A percentile compares a stretch with the other conserved stretches of the same genome.
Evolutionary conservation across 192 early-diverging fungal species (phyloP).

Genomic region (Martensiomyces pterosporus): DNA sequence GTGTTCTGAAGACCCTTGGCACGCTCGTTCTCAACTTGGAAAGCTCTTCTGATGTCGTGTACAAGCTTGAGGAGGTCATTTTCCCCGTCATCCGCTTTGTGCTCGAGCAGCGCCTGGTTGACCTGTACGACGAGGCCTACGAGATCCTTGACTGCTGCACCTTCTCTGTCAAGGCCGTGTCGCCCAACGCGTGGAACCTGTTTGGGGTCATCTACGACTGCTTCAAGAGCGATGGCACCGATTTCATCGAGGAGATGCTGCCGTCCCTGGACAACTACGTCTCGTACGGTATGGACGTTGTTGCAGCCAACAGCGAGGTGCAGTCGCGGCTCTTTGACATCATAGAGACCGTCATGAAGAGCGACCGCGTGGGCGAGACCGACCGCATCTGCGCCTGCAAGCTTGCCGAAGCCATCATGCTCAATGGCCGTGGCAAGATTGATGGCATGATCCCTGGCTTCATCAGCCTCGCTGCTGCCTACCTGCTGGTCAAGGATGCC

Average conservation of each 20-base stretch:
- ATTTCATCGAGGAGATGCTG: conserved; percentile 88
- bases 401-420: conserved; percentile 78
- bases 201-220: conserved; percentile 72
- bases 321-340: conserved; percentile 80
- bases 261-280: conserved; percentile 91
- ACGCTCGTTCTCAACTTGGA: conserved; percentile 86
- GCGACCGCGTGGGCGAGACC: conserved; percentile 66
- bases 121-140: conserved; percentile 83
- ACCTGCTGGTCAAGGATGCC: conserved; percentile 56
- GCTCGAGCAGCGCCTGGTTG: conserved; percentile 63
- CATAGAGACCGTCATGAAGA: conserved; percentile 77
- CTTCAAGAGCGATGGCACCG: conserved; percentile 77
- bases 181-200: conserved; percentile 78
- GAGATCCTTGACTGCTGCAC: conserved; percentile 87
- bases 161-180: conserved; percentile 77
- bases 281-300: conserved; percentile 76
- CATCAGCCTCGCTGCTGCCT: conserved; percentile 62
- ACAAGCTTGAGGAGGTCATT: conserved; percentile 73
- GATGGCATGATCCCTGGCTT: conserved; percentile 70
- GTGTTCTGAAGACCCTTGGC: conserved; percentile 84
- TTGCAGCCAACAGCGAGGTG: conserved; percentile 62
- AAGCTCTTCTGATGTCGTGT: conserved; percentile 71
- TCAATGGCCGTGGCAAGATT: conserved; percentile 77
- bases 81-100: conserved; percentile 76
- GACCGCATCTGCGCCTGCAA: conserved; percentile 82